These are phyloP conservation scores for Collybia sordida DNA, from an alignment of 768 basidiomycete genomes.

Conservation along the genomic window DNA sequence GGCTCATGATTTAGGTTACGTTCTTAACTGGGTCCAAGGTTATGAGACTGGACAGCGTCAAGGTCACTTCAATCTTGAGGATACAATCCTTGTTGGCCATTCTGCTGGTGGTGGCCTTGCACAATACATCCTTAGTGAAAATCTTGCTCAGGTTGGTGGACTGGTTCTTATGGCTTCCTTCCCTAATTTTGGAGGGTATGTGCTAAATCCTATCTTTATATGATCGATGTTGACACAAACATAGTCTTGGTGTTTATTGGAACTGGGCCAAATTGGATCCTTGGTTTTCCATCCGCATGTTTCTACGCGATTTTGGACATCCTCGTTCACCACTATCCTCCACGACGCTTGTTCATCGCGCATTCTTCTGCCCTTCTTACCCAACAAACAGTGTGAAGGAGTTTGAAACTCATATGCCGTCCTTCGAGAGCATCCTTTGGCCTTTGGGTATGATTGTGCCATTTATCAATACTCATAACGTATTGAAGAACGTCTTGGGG, in stretches of 20 bases:
- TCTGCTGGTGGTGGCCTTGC: slow-evolving; percentile 12
- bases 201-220: not conserved
- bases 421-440: slow-evolving; percentile 14
- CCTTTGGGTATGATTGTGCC: slow-evolving; percentile 14
- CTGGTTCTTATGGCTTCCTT: slow-evolving; percentile 7
- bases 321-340: slow-evolving; percentile 11
- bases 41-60: slow-evolving; percentile 2
- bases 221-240: not conserved
- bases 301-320: slow-evolving; percentile 7
- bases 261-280: slow-evolving; percentile 8
- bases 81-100: slow-evolving; percentile 11
- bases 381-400: not conserved
- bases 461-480: slow-evolving; percentile 10
- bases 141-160: slow-evolving; percentile 4
- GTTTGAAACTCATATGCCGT: slow-evolving; percentile 8
- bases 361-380: slow-evolving; percentile 10
- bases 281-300: slow-evolving; percentile 3
- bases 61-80: not conserved
- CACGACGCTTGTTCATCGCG: slow-evolving; percentile 8
- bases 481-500: slow-evolving; percentile 6
- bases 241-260: slow-evolving; percentile 6
- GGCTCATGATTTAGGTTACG: slow-evolving; percentile 3
- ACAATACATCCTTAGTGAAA: slow-evolving; percentile 8
- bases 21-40: slow-evolving; percentile 6
- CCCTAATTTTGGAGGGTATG: slow-evolving; percentile 9